Conservation (phyloP, 23 red algal genomes). For the Gracilaria gracilis region DNA sequence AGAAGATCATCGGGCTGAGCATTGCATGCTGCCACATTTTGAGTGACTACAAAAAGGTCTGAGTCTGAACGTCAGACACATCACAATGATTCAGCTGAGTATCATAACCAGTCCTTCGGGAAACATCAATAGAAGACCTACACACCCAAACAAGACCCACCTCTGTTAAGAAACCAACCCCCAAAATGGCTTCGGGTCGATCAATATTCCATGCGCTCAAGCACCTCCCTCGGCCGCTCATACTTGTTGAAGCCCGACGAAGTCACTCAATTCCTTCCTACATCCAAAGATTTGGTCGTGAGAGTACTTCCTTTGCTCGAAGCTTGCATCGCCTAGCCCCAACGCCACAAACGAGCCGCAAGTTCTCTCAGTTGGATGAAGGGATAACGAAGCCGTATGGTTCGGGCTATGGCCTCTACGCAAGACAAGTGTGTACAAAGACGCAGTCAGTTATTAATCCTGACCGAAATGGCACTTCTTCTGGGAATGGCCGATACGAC, state of each 20-base stretch:
- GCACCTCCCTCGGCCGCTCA: neutral
- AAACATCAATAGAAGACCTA: neutral
- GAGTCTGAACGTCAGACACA: no score
- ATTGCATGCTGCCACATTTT: neutral
- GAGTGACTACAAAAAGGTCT: neutral
- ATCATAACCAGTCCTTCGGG: neutral
- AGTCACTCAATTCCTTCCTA: conserved; percentile 1
- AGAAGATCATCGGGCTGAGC: neutral
- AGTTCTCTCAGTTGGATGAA: neutral
- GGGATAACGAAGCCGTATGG: neutral
- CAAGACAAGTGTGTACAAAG: conserved; percentile 4
- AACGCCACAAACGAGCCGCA: neutral
- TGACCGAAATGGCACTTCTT: neutral
- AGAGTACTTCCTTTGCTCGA: neutral
- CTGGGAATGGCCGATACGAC: neutral
- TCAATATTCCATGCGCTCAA: neutral
- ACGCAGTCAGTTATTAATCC: neutral
- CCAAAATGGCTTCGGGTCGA: neutral
- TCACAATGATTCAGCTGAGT: neutral
- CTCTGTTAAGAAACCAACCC: neutral
- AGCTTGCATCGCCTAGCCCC: neutral
- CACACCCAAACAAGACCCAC: neutral
- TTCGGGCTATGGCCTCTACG: neutral
- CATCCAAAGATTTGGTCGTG: neutral
- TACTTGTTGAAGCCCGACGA: neutral